Percentiles rank a stretch among this genome's conserved stretches.
phyloP scores from a whole-genome alignment of 139 green algal genomes.

The Penium margaritaceum region DNA sequence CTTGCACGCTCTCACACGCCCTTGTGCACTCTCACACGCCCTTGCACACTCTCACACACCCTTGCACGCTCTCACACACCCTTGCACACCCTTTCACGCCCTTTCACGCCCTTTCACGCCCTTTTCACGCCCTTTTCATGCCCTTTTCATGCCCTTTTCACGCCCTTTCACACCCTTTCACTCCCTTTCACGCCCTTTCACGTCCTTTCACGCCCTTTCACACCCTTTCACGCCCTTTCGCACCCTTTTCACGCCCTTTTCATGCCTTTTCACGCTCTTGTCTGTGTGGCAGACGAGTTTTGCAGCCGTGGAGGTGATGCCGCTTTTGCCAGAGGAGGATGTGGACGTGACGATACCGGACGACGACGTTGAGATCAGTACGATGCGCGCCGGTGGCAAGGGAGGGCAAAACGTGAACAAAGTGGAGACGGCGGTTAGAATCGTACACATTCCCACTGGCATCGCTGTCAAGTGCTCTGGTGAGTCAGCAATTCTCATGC shows the following conservation, averaged over 20 bases:
- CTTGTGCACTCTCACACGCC: no score
- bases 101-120: no score
- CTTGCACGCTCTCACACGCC: no score
- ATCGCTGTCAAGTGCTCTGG: constrained; percentile 60
- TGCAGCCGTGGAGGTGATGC: constrained; percentile 77
- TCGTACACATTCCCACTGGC: constrained; percentile 76
- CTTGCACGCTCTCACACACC: no score
- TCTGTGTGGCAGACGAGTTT: constrained; percentile 81
- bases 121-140: neutral
- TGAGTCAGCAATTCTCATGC: no score
- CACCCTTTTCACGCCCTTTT: neutral
- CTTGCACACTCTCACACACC: no score
- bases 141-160: neutral
- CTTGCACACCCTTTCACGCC: no score
- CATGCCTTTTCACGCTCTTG: neutral
- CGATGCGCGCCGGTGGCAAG: constrained; percentile 41
- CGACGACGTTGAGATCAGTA: constrained; percentile 71
- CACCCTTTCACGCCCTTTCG: neutral
- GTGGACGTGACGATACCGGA: constrained; percentile 60
- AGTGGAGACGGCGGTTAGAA: constrained; percentile 78
- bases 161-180: neutral
- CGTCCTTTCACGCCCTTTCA: neutral
- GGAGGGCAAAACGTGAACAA: constrained; percentile 92
- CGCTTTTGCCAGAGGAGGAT: constrained; percentile 39
- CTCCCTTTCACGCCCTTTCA: neutral